These are phyloP conservation scores for Apiospora koreana DNA, from an alignment of 2,329 filamentous ascomycete genomes.

Conservation along the genomic window DNA sequence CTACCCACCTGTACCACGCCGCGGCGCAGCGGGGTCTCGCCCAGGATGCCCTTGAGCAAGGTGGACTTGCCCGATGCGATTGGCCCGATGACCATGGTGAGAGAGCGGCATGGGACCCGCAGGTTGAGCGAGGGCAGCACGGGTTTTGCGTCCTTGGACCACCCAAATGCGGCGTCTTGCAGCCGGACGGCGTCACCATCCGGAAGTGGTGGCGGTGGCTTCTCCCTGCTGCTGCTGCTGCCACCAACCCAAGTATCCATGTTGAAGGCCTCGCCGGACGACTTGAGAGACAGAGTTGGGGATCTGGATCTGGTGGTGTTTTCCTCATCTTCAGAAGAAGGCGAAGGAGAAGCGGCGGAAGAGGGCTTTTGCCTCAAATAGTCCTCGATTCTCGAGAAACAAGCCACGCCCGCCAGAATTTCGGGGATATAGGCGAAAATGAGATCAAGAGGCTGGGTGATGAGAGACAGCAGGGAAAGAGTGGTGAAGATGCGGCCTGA, in stretches of 20 bases:
- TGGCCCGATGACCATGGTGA: slow-evolving; percentile 7
- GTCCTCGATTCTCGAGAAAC: slow-evolving; percentile 14
- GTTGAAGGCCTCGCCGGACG: not conserved
- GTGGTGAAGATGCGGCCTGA: slow-evolving; percentile 15
- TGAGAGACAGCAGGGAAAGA: slow-evolving; percentile 12
- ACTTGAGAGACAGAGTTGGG: not conserved
- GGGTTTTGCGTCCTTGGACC: not conserved
- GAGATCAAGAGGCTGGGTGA: slow-evolving; percentile 15
- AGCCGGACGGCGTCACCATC: not conserved
- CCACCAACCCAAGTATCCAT: too few species aligned
- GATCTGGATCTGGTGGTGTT: not conserved
- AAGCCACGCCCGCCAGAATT: slow-evolving; percentile 12
- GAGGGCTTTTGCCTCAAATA: slow-evolving; percentile 5
- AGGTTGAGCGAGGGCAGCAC: slow-evolving; percentile 2
- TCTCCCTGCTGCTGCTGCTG: not conserved
- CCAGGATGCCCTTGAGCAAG: slow-evolving; percentile 2
- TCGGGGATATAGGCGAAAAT: slow-evolving; percentile 14
- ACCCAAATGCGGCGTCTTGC: not conserved
- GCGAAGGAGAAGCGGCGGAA: too few species aligned
- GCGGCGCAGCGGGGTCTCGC: not conserved
- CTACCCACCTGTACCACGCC: not conserved
- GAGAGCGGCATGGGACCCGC: not conserved
- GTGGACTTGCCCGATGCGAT: slow-evolving; percentile 10
- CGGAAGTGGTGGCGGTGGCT: not conserved
- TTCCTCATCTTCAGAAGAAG: not conserved